Evolutionary conservation across 2,329 filamentous ascomycete species (phyloP).

Genomic region (Xylariaceae sp.): DNA sequence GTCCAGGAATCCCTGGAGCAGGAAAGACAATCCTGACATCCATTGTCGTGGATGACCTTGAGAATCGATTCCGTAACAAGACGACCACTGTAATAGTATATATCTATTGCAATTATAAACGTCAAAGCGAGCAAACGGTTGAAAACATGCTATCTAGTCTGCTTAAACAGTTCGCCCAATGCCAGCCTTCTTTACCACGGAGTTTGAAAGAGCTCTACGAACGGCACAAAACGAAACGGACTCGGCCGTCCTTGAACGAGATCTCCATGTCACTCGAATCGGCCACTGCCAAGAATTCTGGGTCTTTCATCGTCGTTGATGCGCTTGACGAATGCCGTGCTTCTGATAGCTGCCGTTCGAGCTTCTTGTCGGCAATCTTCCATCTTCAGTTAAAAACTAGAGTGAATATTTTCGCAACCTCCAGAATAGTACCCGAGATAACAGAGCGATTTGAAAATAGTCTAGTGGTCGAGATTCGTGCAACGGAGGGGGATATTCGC

Average conservation of each 20-base stretch:
- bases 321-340: conserved; percentile 18
- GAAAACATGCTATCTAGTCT: conserved; percentile 43
- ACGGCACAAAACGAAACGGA: neutral
- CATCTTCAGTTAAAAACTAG: neutral
- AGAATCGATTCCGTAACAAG: conserved; percentile 24
- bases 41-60: conserved; percentile 50
- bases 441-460: neutral
- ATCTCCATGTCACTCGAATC: neutral
- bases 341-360: neutral
- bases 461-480: conserved; percentile 5
- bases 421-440: conserved; percentile 4
- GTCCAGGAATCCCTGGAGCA: conserved; percentile 53
- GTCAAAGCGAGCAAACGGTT: conserved; percentile 45
- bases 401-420: conserved; percentile 17
- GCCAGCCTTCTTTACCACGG: conserved; percentile 31
- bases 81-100: conserved; percentile 45
- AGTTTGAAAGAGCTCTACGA: conserved; percentile 39
- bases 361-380: conserved; percentile 3
- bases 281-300: neutral
- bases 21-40: conserved; percentile 55
- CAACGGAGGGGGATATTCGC: conserved; percentile 5
- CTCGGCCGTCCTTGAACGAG: conserved; percentile 3
- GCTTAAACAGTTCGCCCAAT: conserved; percentile 45
- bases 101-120: conserved; percentile 52
- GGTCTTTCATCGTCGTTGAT: conserved; percentile 11